Percentiles rank a stretch among this genome's conserved stretches.
phyloP scores from a whole-genome alignment of 1,139 yeast genomes.

The Geotrichum klebahnii region DNA sequence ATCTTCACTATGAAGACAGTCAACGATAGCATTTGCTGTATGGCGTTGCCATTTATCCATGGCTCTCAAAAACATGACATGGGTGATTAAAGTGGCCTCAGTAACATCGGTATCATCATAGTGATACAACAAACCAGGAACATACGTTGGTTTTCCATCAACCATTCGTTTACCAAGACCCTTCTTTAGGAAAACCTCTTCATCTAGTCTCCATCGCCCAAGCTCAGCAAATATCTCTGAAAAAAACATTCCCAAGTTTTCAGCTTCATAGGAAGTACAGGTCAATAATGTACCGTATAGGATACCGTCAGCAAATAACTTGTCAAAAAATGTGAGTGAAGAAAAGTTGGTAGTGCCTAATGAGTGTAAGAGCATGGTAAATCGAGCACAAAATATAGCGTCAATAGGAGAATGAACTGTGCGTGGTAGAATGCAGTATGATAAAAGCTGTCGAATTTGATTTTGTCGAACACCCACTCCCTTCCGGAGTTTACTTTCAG shows the following conservation, averaged over 20 bases:
- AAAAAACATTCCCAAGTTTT: conserved; percentile 73
- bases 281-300: conserved; percentile 62
- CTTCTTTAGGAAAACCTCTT: conserved; percentile 32
- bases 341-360: conserved; percentile 47
- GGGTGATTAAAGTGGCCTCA: conserved; percentile 30
- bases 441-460: conserved; percentile 47
- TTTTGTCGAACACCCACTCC: conserved; percentile 32
- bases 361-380: conserved; percentile 51
- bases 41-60: conserved; percentile 56
- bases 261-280: conserved; percentile 73
- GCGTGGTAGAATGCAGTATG: conserved; percentile 71
- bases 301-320: conserved; percentile 49
- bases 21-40: conserved; percentile 47
- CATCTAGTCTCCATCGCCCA: conserved; percentile 43
- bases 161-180: conserved; percentile 34
- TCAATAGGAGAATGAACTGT: conserved; percentile 77
- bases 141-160: conserved; percentile 26
- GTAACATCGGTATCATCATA: conserved; percentile 27
- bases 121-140: conserved; percentile 31
- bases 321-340: conserved; percentile 45
- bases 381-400: conserved; percentile 67
- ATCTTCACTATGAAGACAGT: conserved; percentile 53
- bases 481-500: conserved; percentile 26
- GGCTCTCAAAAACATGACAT: conserved; percentile 43
- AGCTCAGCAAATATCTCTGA: conserved; percentile 52